Evolutionary conservation across 2,329 filamentous ascomycete genomes (phyloP).

Genomic region (Blastomyces emzantsi): DNA sequence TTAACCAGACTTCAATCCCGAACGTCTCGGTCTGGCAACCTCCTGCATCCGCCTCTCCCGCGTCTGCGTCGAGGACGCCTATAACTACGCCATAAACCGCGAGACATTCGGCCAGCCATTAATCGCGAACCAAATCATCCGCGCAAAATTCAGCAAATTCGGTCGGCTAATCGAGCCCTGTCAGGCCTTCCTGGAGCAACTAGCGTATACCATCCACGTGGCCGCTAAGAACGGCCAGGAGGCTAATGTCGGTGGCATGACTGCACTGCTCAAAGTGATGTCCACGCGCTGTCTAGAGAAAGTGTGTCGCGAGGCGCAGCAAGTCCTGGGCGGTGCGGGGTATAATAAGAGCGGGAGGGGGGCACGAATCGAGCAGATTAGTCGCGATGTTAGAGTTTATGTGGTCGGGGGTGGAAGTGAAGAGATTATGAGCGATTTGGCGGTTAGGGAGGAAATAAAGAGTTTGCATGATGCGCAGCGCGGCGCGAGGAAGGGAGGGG

Average conservation of each 20-base stretch:
- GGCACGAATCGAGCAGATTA: slow-evolving; percentile 46
- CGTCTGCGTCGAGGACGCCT: slow-evolving; percentile 51
- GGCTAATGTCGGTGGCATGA: slow-evolving; percentile 44
- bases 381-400: slow-evolving; percentile 43
- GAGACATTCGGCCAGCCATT: slow-evolving; percentile 55
- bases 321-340: slow-evolving; percentile 46
- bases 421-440: slow-evolving; percentile 33
- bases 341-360: slow-evolving; percentile 45
- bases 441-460: slow-evolving; percentile 19
- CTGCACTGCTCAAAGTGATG: slow-evolving; percentile 45
- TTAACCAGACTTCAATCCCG: slow-evolving; percentile 60
- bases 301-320: slow-evolving; percentile 47
- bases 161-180: slow-evolving; percentile 53
- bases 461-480: neutral
- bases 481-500: neutral
- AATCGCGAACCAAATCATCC: slow-evolving; percentile 51
- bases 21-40: slow-evolving; percentile 58
- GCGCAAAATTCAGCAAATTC: slow-evolving; percentile 51
- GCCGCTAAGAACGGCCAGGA: slow-evolving; percentile 33
- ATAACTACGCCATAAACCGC: slow-evolving; percentile 55
- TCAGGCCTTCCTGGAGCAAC: slow-evolving; percentile 54
- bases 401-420: slow-evolving; percentile 35
- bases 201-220: slow-evolving; percentile 47
- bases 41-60: slow-evolving; percentile 53
- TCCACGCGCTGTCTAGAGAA: slow-evolving; percentile 46